phyloP scores from a whole-genome alignment of 306 rosid species.

The Trifolium fragiferum region DNA sequence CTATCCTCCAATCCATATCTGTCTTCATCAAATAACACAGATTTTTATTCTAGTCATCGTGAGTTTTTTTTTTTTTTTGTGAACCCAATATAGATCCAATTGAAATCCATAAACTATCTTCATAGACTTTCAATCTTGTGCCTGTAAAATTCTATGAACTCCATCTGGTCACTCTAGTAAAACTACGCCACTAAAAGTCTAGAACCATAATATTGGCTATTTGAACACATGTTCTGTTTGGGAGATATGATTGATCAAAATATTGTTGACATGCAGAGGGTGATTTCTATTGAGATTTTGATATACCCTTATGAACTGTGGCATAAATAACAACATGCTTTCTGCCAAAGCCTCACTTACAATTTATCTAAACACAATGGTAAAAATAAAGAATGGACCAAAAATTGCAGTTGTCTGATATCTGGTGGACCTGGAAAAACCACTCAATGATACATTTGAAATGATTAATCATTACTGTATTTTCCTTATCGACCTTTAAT shows the following conservation, averaged over 20 bases:
- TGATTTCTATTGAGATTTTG: conserved; percentile 10
- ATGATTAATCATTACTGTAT: conserved; percentile 4
- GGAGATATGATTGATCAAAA: conserved; percentile 18
- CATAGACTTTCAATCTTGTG: neutral
- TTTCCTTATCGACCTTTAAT: conserved; percentile 57
- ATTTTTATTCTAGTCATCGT: neutral
- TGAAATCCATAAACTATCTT: neutral
- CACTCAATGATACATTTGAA: neutral
- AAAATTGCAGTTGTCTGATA: conserved; percentile 21
- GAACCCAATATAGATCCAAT: too few relatives aligned
- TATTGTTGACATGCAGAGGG: conserved; percentile 1
- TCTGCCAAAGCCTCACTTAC: conserved; percentile 20
- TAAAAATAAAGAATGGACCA: conserved; percentile 52
- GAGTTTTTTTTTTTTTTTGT: too few relatives aligned
- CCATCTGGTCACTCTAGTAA: neutral
- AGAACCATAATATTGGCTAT: neutral
- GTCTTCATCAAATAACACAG: neutral
- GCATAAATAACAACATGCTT: conserved; percentile 24
- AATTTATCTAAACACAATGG: conserved; percentile 17
- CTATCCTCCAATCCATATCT: too few relatives aligned
- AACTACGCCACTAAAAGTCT: neutral
- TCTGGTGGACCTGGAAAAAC: conserved; percentile 1
- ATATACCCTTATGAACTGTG: conserved; percentile 6
- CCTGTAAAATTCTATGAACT: neutral
- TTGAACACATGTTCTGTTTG: neutral